Percentiles rank a stretch among this genome's conserved stretches.
These are phyloP conservation scores for Leishmania turanica DNA, from an alignment of 208 protist species.

Conservation along the genomic window DNA sequence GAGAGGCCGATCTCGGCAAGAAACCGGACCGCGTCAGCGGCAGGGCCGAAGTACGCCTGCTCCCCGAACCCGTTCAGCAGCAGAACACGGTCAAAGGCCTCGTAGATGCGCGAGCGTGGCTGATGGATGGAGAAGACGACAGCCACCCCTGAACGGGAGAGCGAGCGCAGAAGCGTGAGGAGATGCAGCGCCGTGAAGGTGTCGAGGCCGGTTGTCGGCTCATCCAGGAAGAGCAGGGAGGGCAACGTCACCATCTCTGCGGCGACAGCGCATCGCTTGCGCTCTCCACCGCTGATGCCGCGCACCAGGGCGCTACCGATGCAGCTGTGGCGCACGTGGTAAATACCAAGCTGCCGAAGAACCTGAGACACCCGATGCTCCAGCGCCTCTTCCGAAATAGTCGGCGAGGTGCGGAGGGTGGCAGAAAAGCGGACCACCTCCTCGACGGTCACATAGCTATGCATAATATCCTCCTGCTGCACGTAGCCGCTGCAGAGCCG, in stretches of 20 bases:
- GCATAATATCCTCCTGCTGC: conserved; percentile 80
- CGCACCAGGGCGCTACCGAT: conserved; percentile 57
- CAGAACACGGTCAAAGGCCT: conserved; percentile 74
- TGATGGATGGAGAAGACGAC: conserved; percentile 84
- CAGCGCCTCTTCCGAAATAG: conserved; percentile 21
- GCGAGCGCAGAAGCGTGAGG: conserved; percentile 46
- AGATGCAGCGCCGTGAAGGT: conserved; percentile 75
- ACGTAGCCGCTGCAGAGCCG: conserved; percentile 69
- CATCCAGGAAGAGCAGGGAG: conserved; percentile 75
- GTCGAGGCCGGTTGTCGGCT: conserved; percentile 89
- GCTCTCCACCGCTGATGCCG: conserved; percentile 77
- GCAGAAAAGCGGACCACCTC: conserved; percentile 77
- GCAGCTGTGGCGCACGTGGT: conserved; percentile 40
- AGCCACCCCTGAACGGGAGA: conserved; percentile 45
- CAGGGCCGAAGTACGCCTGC: conserved; percentile 84
- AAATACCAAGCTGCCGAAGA: conserved; percentile 49
- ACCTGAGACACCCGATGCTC: conserved; percentile 20
- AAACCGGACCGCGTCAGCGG: conserved; percentile 51
- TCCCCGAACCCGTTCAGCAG: conserved; percentile 78
- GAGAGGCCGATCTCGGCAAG: conserved; percentile 61
- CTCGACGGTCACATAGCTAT: conserved; percentile 64
- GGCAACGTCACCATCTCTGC: conserved; percentile 69
- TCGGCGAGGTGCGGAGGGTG: conserved; percentile 49
- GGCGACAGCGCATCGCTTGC: conserved; percentile 72
- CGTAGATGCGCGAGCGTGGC: conserved; percentile 61